These are phyloP conservation scores for Pholiota adiposa DNA, from an alignment of 1,284 basidiomycete species.

Conservation along the genomic window DNA sequence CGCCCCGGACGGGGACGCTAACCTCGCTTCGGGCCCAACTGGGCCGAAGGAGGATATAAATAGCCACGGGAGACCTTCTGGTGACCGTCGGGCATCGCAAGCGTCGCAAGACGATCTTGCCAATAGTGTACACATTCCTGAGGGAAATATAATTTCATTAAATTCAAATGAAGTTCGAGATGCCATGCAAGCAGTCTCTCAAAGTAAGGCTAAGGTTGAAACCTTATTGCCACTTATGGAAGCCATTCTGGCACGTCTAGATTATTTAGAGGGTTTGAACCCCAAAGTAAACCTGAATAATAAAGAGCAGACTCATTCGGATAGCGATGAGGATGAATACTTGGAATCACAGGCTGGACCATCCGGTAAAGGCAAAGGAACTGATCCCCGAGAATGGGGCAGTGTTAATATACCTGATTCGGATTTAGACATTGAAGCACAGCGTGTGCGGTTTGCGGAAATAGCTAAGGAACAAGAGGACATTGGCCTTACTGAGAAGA, in stretches of 20 bases:
- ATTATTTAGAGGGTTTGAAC: background rate
- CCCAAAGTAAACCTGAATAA: background rate
- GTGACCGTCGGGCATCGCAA: background rate
- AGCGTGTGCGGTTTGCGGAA: slow-evolving; percentile 2
- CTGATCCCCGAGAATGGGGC: slow-evolving; percentile 11
- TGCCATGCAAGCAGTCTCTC: background rate
- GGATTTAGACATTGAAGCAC: background rate
- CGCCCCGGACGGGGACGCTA: background rate
- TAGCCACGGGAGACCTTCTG: background rate
- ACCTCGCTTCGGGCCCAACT: background rate
- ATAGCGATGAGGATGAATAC: background rate
- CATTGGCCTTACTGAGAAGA: background rate
- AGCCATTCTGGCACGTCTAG: background rate
- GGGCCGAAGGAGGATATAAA: background rate
- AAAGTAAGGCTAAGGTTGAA: background rate
- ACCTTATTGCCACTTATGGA: background rate
- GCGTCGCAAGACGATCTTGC: background rate
- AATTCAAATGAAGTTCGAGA: background rate
- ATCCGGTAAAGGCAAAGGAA: slow-evolving; percentile 6
- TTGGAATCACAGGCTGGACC: too few relatives aligned
- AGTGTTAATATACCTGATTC: background rate
- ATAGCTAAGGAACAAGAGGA: background rate
- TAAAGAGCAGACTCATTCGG: background rate
- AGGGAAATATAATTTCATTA: too few relatives aligned
- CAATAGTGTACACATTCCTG: background rate